phyloP scores from a whole-genome alignment of 257 asterid species.

The Linderniella brevidens region DNA sequence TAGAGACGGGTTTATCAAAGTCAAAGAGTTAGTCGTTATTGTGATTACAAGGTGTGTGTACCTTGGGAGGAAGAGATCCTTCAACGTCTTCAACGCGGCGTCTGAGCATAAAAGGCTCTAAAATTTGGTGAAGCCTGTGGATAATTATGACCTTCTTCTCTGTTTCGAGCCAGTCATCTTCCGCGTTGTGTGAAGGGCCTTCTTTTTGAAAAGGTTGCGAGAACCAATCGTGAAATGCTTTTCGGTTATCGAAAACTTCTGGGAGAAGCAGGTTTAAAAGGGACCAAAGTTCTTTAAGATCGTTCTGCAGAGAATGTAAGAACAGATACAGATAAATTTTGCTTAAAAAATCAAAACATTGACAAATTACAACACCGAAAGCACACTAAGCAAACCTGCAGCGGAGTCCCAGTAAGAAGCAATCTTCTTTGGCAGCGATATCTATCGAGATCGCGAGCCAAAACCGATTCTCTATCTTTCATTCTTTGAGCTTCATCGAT shows the following conservation, averaged over 20 bases:
- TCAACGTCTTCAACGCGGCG: constrained; percentile 99
- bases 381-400: constrained; percentile 42
- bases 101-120: constrained; percentile 99
- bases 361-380: not conserved
- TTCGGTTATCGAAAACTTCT: constrained; percentile 90
- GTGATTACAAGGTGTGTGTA: constrained; percentile 15
- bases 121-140: constrained; percentile 95
- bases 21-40: constrained; percentile 6
- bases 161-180: constrained; percentile 99
- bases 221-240: constrained; percentile 99
- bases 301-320: constrained; percentile 52
- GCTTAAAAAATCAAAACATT: not conserved
- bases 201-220: constrained; percentile 96
- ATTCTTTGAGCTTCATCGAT: constrained; percentile 99
- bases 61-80: constrained; percentile 99
- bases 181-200: constrained; percentile 62
- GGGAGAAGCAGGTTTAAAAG: constrained; percentile 91
- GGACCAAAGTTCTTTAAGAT: constrained; percentile 98
- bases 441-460: constrained; percentile 99
- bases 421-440: constrained; percentile 99
- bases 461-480: constrained; percentile 97
- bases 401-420: constrained; percentile 97
- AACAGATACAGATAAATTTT: constrained; percentile 1
- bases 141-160: constrained; percentile 96
- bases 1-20: constrained; percentile 14